Conservation (phyloP, 2,329 filamentous ascomycete species). For the Apiospora marii region DNA sequence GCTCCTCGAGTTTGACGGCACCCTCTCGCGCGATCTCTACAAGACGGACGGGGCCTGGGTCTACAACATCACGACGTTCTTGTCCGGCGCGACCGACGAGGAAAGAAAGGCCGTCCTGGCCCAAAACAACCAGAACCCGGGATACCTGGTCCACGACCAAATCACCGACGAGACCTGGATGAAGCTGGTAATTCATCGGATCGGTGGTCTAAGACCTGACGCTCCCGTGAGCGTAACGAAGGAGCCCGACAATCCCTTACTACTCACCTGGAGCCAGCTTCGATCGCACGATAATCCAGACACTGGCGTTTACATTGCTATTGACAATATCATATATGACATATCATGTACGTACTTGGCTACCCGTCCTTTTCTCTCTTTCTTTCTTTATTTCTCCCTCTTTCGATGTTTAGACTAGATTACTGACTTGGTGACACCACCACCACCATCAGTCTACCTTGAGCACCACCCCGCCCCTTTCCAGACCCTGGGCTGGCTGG, state of each 20-base stretch:
- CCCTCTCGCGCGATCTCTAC: neutral
- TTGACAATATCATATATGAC: neutral
- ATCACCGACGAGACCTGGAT: neutral
- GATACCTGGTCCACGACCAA: neutral
- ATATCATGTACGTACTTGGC: neutral
- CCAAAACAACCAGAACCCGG: neutral
- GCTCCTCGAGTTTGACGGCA: neutral
- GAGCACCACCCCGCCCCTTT: neutral
- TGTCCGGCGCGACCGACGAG: neutral
- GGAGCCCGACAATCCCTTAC: neutral
- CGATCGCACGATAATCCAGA: neutral
- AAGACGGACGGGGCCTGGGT: neutral
- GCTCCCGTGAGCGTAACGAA: no score
- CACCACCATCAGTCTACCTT: neutral
- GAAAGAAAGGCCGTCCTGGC: neutral
- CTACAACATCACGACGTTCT: neutral
- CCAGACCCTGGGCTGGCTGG: neutral
- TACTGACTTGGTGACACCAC: neutral
- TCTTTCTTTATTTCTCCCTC: no score
- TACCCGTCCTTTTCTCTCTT: no score
- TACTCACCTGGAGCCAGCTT: neutral
- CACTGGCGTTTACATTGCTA: neutral
- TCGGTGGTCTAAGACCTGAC: neutral
- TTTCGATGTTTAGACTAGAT: neutral
- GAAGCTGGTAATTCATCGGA: neutral